phyloP scores from a whole-genome alignment of 192 early-diverging fungal species.

The Gorgonomyces haynaldii region DNA sequence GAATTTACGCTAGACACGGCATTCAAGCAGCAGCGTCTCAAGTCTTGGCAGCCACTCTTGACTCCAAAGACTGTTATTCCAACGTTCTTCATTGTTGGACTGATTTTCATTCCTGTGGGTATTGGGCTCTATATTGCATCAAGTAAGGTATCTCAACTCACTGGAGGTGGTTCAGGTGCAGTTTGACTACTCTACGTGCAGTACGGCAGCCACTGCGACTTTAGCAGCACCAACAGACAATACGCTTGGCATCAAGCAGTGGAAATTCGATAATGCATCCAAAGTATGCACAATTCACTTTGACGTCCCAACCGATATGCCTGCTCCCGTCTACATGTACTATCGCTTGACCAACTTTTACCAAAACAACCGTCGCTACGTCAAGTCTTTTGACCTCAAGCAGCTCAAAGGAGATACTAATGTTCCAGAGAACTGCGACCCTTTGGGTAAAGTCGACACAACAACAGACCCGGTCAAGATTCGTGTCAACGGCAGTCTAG shows the following conservation, averaged over 20 bases:
- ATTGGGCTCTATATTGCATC: constrained; percentile 81
- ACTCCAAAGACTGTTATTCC: constrained; percentile 97
- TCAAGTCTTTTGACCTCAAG: constrained; percentile 72
- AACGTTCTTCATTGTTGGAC: constrained; percentile 85
- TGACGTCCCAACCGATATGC: constrained; percentile 50
- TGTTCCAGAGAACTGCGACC: constrained; percentile 38
- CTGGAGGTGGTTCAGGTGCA: constrained; percentile 66
- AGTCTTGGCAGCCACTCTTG: constrained; percentile 97
- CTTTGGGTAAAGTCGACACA: constrained; percentile 26
- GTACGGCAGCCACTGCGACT: constrained; percentile 9
- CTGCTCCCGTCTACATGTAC: constrained; percentile 79
- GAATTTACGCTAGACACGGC: constrained; percentile 60
- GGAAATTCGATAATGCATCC: constrained; percentile 33
- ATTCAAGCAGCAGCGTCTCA: constrained; percentile 98
- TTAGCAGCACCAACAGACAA: constrained; percentile 7
- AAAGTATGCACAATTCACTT: constrained; percentile 61
- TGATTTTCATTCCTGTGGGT: constrained; percentile 91
- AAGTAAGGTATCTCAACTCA: constrained; percentile 44
- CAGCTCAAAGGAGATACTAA: constrained; percentile 62
- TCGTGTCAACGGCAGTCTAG: constrained; percentile 3
- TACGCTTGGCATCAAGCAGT: constrained; percentile 16
- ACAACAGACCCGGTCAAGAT: neutral
- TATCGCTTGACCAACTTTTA: constrained; percentile 97
- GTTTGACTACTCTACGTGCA: constrained; percentile 91
- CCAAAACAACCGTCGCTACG: constrained; percentile 96